These are phyloP conservation scores for Phylloporus rhodoxanthus DNA, from an alignment of 768 basidiomycete genomes.

Conservation along the genomic window DNA sequence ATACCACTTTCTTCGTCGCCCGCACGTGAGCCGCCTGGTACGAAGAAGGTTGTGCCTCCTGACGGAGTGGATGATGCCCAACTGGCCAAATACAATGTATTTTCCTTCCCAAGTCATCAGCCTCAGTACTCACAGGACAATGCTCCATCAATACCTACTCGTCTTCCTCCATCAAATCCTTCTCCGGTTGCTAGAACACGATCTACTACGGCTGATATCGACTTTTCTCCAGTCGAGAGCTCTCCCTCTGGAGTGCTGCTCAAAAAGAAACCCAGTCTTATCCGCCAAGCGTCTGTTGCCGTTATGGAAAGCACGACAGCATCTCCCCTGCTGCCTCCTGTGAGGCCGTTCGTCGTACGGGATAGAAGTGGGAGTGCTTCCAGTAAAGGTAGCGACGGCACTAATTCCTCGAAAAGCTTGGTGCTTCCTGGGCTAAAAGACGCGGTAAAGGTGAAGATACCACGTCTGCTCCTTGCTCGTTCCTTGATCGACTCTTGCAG, in stretches of 20 bases:
- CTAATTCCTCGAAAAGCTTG: constrained; percentile 24
- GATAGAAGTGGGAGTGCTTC: constrained; percentile 47
- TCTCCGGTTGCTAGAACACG: constrained; percentile 31
- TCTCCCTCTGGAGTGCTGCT: constrained; percentile 10
- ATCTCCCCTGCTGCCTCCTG: constrained; percentile 38
- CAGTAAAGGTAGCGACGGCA: constrained; percentile 34
- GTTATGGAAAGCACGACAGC: constrained; percentile 45
- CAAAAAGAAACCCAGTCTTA: constrained; percentile 35
- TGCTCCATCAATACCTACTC: constrained; percentile 26
- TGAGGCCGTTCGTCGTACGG: constrained; percentile 42
- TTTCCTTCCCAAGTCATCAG: constrained; percentile 54
- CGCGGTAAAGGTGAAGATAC: constrained; percentile 53
- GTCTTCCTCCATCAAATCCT: constrained; percentile 27
- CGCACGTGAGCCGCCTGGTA: constrained; percentile 28
- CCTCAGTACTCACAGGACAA: constrained; percentile 54
- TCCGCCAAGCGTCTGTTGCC: constrained; percentile 48
- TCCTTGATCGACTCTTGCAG: constrained; percentile 29
- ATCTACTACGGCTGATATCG: constrained; percentile 27
- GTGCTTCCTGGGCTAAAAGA: constrained; percentile 63
- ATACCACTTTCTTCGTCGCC: constrained; percentile 33
- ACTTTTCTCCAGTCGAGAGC: constrained; percentile 10
- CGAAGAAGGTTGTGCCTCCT: constrained; percentile 26
- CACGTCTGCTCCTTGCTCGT: neutral
- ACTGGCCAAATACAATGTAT: constrained; percentile 44
- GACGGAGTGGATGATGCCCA: constrained; percentile 37